Percentiles rank a stretch among this genome's conserved stretches.
Evolutionary conservation across 352 stramenopile genomes (phyloP).

Genomic region (Blastocystis hominis): DNA sequence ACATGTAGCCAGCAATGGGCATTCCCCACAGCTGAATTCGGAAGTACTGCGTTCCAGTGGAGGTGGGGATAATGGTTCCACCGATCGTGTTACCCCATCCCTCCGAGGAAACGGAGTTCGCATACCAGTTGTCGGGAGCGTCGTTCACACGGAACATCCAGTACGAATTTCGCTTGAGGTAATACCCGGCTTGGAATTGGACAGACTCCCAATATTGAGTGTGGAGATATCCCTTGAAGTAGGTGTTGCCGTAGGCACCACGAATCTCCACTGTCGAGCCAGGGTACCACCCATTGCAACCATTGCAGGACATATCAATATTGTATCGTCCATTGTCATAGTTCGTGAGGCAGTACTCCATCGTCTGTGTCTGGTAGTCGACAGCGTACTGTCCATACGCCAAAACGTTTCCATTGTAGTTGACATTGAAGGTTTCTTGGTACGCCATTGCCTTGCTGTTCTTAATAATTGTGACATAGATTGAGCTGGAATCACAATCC

Average conservation of each 20-base stretch:
- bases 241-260: constrained; percentile 17
- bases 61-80: neutral
- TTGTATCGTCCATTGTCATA: neutral
- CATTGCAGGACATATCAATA: neutral
- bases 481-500: neutral
- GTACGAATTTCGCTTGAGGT: neutral
- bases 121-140: neutral
- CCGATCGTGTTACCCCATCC: neutral
- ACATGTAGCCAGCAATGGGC: neutral
- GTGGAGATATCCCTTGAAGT: constrained; percentile 22
- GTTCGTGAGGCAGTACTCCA: neutral
- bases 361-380: neutral
- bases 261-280: neutral
- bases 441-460: neutral
- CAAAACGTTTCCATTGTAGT: neutral
- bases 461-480: neutral
- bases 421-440: neutral
- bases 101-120: neutral
- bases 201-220: neutral
- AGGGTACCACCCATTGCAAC: neutral
- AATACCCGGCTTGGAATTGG: neutral
- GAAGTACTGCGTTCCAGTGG: constrained; percentile 42
- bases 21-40: constrained; percentile 5
- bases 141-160: neutral
- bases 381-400: neutral